A percentile compares a stretch with the other conserved stretches of the same genome.
phyloP scores from a whole-genome alignment of 176 grass and related monocot species.

The Eragrostis nindensis region DNA sequence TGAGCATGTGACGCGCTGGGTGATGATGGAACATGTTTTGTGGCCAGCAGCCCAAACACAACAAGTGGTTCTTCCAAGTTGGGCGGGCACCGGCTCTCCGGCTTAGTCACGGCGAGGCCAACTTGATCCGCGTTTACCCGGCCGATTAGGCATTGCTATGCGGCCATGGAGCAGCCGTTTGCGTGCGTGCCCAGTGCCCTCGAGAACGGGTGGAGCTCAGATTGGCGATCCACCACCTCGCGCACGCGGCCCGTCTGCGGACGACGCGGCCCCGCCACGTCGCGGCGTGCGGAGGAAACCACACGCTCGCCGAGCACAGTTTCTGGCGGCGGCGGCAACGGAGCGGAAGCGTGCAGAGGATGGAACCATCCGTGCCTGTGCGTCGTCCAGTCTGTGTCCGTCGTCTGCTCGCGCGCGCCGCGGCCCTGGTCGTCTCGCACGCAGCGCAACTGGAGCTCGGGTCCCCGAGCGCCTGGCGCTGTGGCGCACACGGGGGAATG shows the following conservation, averaged over 20 bases:
- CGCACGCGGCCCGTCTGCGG: too few species aligned
- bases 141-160: too few species aligned
- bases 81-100: too few species aligned
- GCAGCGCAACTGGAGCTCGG: too few species aligned
- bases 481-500: not conserved
- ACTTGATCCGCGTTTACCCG: too few species aligned
- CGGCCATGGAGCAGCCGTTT: too few species aligned
- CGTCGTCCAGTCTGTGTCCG: not conserved
- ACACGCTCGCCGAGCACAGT: not conserved
- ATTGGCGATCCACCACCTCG: too few species aligned
- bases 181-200: too few species aligned
- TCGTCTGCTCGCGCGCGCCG: slow-evolving; percentile 2
- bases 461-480: not conserved
- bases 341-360: not conserved
- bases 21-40: not conserved
- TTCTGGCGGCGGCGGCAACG: not conserved
- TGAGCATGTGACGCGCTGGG: not conserved
- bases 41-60: not conserved
- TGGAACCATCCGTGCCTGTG: not conserved
- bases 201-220: not conserved
- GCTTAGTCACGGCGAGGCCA: too few species aligned
- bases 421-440: too few species aligned
- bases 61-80: too few species aligned
- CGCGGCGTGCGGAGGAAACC: not conserved
- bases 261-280: not conserved